phyloP scores from a whole-genome alignment of 371 early-diverging fungal genomes.

The Rhizopus delemar region DNA sequence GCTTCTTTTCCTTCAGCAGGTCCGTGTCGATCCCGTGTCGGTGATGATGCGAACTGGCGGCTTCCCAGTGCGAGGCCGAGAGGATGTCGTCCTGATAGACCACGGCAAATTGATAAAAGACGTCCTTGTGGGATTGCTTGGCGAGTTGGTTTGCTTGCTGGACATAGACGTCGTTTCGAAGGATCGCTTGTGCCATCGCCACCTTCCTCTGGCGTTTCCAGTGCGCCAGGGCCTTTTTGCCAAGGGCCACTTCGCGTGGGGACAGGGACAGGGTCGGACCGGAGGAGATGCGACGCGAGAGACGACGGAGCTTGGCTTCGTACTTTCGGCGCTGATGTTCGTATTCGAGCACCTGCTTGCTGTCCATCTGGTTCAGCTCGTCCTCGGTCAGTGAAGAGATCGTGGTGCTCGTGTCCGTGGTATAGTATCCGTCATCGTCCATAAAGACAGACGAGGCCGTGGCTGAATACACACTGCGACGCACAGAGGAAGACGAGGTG shows the following conservation, averaged over 20 bases:
- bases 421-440: slow-evolving; percentile 25
- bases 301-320: slow-evolving; percentile 46
- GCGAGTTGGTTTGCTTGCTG: slow-evolving; percentile 83
- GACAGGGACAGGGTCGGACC: slow-evolving; percentile 29
- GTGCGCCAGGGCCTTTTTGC: slow-evolving; percentile 42
- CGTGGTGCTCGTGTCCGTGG: slow-evolving; percentile 16
- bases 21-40: slow-evolving; percentile 40
- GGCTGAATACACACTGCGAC: slow-evolving; percentile 25
- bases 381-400: background rate
- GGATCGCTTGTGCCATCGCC: slow-evolving; percentile 64
- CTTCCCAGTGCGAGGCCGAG: slow-evolving; percentile 62
- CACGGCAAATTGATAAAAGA: slow-evolving; percentile 74
- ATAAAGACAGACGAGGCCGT: slow-evolving; percentile 19
- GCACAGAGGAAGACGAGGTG: slow-evolving; percentile 26
- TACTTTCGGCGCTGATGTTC: slow-evolving; percentile 52
- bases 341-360: slow-evolving; percentile 48
- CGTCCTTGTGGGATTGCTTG: slow-evolving; percentile 67
- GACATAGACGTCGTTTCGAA: slow-evolving; percentile 62
- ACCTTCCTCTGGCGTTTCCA: slow-evolving; percentile 68
- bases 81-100: slow-evolving; percentile 52
- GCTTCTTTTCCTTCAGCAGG: slow-evolving; percentile 43
- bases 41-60: slow-evolving; percentile 38
- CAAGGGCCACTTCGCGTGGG: slow-evolving; percentile 48
- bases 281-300: slow-evolving; percentile 32
- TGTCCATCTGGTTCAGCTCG: slow-evolving; percentile 25